Evolutionary conservation across 2,329 filamentous ascomycete species (phyloP).

Genomic region (Aspergillus oerlinghausenensis): DNA sequence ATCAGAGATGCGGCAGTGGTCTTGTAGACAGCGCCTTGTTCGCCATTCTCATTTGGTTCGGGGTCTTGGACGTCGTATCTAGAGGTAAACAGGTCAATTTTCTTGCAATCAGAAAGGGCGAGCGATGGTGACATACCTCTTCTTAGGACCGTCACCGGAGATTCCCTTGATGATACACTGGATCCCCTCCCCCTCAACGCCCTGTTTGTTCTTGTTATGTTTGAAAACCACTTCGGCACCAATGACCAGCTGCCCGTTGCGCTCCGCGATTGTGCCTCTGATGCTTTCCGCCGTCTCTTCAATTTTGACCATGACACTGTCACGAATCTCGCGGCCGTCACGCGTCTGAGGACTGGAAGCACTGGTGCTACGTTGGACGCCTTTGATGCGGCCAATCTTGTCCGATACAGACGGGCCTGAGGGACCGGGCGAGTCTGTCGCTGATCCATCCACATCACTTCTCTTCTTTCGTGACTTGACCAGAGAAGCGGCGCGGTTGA

Average conservation of each 20-base stretch:
- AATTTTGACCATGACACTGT: slow-evolving; percentile 34
- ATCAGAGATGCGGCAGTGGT: slow-evolving; percentile 73
- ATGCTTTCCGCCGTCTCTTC: slow-evolving; percentile 42
- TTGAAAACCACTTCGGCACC: slow-evolving; percentile 50
- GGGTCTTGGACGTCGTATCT: slow-evolving; percentile 77
- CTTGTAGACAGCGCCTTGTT: slow-evolving; percentile 58
- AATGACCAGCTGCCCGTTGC: slow-evolving; percentile 40
- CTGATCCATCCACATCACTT: slow-evolving; percentile 40
- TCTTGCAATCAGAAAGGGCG: not conserved
- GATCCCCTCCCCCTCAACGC: slow-evolving; percentile 56
- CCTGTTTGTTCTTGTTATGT: slow-evolving; percentile 47
- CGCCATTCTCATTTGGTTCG: slow-evolving; percentile 66
- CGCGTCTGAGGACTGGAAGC: slow-evolving; percentile 39
- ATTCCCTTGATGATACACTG: slow-evolving; percentile 73
- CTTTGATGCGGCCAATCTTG: slow-evolving; percentile 42
- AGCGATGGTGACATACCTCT: slow-evolving; percentile 43
- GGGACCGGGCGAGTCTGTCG: slow-evolving; percentile 43
- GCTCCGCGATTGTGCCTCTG: slow-evolving; percentile 43
- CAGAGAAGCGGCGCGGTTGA: slow-evolving; percentile 33
- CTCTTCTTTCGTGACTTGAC: slow-evolving; percentile 45
- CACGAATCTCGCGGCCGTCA: slow-evolving; percentile 32
- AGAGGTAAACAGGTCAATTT: slow-evolving; percentile 13
- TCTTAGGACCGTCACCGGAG: slow-evolving; percentile 66
- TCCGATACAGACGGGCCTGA: slow-evolving; percentile 36
- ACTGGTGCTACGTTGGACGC: slow-evolving; percentile 38